Conservation (phyloP, 257 asterid genomes). For the Prunella vulgaris region DNA sequence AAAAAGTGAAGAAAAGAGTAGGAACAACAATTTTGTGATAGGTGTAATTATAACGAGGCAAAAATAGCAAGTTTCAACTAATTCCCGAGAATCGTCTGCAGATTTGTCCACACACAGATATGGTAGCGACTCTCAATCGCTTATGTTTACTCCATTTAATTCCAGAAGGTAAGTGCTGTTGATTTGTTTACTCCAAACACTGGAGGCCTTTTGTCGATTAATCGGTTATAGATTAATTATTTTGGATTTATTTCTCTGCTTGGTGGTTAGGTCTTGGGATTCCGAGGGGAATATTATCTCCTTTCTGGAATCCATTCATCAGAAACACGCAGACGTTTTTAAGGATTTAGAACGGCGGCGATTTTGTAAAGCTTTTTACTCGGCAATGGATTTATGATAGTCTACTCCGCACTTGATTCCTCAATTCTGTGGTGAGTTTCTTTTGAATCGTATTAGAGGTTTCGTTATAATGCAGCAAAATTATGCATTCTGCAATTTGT, state of each 20-base stretch:
- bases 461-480: too few species aligned
- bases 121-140: neutral
- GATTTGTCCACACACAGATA: neutral
- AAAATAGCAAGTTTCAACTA: too few species aligned
- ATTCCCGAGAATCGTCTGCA: neutral
- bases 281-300: neutral
- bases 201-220: neutral
- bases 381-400: too few species aligned
- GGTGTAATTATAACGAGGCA: too few species aligned
- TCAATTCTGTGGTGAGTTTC: neutral
- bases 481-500: too few species aligned
- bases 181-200: neutral
- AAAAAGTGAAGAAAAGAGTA: too few species aligned
- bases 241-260: neutral
- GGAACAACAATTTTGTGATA: too few species aligned
- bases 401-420: too few species aligned
- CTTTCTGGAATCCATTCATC: neutral
- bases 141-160: neutral
- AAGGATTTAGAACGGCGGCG: neutral
- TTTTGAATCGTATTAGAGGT: neutral
- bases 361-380: neutral
- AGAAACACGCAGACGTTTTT: too few species aligned
- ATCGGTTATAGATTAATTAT: too few species aligned
- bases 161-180: neutral
- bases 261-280: neutral